Base-by-base conservation (phyloP, 2,329 filamentous ascomycete genomes). In the Aspergillus tubingensis region DNA sequence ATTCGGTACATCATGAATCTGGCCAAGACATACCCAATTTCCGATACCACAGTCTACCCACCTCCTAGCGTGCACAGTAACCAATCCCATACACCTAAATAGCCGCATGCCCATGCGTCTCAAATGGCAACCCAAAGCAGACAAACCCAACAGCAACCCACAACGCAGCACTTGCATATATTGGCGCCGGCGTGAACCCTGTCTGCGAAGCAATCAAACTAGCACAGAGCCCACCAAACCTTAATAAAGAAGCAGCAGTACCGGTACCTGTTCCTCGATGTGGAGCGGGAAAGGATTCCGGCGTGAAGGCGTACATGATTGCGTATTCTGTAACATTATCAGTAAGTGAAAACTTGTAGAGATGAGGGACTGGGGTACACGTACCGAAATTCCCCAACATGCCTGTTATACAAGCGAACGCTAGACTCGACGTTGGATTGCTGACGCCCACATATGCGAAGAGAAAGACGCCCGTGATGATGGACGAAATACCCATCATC, bases 401-500 rank as follows among this genome's bases (percentile, higher is more conserved):
- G 8, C 77, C 79, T 1, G 81, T 82, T 7, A 80, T 72, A 36
- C 71, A 74, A n/a, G 71, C 68, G 44, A 76, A 73, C 3, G 69
- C 73, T 32, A 77, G 62, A 53, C 71, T 68, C 6, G 69, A 65
- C 0, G 61, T 76, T 70, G 60, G 77, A 0, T 74, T 79, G 1
- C 74, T 72, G 2, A 81, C 79, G 0, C 68, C 72, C 0, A 81
- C 80, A 54, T 81, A 81, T 2, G 80, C 74, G 13, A 82, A 79
- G 15, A 83, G 77, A 30, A 82, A 82, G 0, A 76, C 73, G 1
- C 80, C 80, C 27, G 80, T 82, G 0, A 83, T 62, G 0, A 76
- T 74, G 0, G 81, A 73, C 0, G 79, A 79, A 3, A 76, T 66
- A 1, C 76, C 77, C 77, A 81, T 80, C 76, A 80, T 80, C 72